Evolutionary conservation across 179 eudicot genomes (phyloP), one percentile per base, ranked within the genome.

Genomic region (Dionaea muscipula): DNA sequence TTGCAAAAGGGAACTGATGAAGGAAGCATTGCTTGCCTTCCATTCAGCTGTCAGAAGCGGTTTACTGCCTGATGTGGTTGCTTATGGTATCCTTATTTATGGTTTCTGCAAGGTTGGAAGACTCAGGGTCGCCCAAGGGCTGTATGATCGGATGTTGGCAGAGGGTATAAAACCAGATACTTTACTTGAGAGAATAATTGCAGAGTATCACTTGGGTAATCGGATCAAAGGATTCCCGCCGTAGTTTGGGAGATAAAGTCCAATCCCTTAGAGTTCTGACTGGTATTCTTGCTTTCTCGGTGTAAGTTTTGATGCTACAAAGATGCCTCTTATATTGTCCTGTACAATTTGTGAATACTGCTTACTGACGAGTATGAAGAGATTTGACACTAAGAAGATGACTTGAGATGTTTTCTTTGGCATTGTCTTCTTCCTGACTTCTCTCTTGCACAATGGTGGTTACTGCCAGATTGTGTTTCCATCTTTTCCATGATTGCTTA

Each of bases 31-130:
- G 44, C 28, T 52, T 23, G 21, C 51, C n/a, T 81, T 84, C 38
- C 25, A 41, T 50, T 57, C 43, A 55, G 87, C 79, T 55, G 49
- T 76, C 35, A 35, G 57, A 37, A 62, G 26, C 35, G 66, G 72
- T 43, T 67, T 84, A 59, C 55, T 84, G 64, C 81, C 83, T 15
- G 85, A 78, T 60, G 67, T 81, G 22, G 73, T 84, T 24, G 78
- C 77, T 38, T 81, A 81, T 67, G 77, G 71, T 12, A 81, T 84
- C n/a, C 62, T 84, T 62, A 75, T 84, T 44, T 85, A 69, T 43
- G 83, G 81, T 25, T 76, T 69, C 40, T 81, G 87, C 51, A 72
- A 61, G 50, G 79, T 67, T 13, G 83, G 87, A 63, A 72, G 73
- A 53, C 35, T 79, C 20, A 56, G 21, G 0, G 85, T 75, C 55